Conservation (phyloP, 2,329 filamentous ascomycete genomes). For the Phaeosphaeriaceae sp. region DNA sequence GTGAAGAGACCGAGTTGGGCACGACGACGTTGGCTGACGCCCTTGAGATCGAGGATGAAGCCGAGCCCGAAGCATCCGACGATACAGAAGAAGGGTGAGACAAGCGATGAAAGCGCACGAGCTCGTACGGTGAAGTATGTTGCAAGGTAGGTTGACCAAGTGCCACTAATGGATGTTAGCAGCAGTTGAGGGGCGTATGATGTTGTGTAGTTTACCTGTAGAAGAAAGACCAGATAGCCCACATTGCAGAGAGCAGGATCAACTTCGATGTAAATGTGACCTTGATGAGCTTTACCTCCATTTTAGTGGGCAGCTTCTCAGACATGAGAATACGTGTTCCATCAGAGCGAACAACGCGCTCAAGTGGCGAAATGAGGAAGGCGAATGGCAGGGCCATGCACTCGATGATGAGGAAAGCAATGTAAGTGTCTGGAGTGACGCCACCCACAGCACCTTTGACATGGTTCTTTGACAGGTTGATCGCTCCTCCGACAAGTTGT, state of each 20-base stretch:
- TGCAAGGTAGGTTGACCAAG: slow-evolving; percentile 56
- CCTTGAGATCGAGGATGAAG: slow-evolving; percentile 69
- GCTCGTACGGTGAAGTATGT: slow-evolving; percentile 56
- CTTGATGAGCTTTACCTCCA: slow-evolving; percentile 50
- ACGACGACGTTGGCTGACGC: slow-evolving; percentile 63
- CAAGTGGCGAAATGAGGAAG: slow-evolving; percentile 55
- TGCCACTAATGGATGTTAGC: slow-evolving; percentile 29
- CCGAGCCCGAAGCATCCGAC: slow-evolving; percentile 59
- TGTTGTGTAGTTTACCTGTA: slow-evolving; percentile 34
- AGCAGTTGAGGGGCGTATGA: neutral
- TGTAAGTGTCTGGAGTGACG: slow-evolving; percentile 54
- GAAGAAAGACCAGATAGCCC: slow-evolving; percentile 58
- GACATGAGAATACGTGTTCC: slow-evolving; percentile 53
- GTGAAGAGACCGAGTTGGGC: slow-evolving; percentile 56
- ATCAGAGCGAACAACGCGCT: slow-evolving; percentile 55
- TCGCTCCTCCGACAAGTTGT: slow-evolving; percentile 56
- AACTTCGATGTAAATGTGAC: slow-evolving; percentile 48
- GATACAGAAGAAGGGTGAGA: slow-evolving; percentile 60
- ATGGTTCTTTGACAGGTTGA: slow-evolving; percentile 43
- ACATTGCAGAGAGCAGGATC: slow-evolving; percentile 50
- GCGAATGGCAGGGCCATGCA: slow-evolving; percentile 56
- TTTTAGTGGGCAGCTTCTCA: slow-evolving; percentile 50
- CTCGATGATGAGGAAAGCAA: slow-evolving; percentile 58
- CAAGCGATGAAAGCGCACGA: slow-evolving; percentile 54
- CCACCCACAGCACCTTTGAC: slow-evolving; percentile 42